Evolutionary conservation across 2,329 filamentous ascomycete species (phyloP), one percentile per base, ranked within the genome.

Genomic region (Xylaria arbuscula): DNA sequence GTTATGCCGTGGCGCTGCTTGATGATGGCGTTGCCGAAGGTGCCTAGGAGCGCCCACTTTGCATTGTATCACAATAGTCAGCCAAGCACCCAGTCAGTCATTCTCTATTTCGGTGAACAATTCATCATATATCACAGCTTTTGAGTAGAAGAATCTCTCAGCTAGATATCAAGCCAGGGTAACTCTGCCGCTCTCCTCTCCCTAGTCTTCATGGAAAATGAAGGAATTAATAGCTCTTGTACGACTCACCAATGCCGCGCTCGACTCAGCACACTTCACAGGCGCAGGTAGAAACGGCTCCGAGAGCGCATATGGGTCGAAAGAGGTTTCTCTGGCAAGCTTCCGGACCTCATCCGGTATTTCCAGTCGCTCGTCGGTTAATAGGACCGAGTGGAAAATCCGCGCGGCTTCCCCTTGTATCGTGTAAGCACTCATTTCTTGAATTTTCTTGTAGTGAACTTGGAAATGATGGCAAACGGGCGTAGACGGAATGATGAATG

Each of bases 391-490:
- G 53, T 66, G 71, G 6, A 78, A 68, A 67, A 78, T 77, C 45
- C 76, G 76, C 22, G 66, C 68, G 1, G 76, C 76, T 70, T 78
- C 76, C n/a, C 65, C 56, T 53, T 78, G 76, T 61, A 78, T 74
- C 2, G 75, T 76, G 47, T 77, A 77, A 22, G 54, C n/a, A 15
- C 51, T 58, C 69, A 71, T 71, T 5, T 6, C 38, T 11, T 24
- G 2, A 36, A 32, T 32, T 6, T 1, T 62, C 6, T 5, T 17
- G 24, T 32, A 2, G 17, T 22, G 5, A 48, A 19, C 45, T 24
- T 22, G 19, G 19, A 48, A 19, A 9, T 9, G 13, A 11, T 50
- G 19, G 6, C n/a, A 19, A 60, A 22, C 7, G 15, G 36, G 10
- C 3, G 5, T 4, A 28, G 17, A 28, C 8, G 7, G 17, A 3